Base-by-base conservation (phyloP, 129 eudicot genomes). In the Pseudognaphalium luteoalbum region DNA sequence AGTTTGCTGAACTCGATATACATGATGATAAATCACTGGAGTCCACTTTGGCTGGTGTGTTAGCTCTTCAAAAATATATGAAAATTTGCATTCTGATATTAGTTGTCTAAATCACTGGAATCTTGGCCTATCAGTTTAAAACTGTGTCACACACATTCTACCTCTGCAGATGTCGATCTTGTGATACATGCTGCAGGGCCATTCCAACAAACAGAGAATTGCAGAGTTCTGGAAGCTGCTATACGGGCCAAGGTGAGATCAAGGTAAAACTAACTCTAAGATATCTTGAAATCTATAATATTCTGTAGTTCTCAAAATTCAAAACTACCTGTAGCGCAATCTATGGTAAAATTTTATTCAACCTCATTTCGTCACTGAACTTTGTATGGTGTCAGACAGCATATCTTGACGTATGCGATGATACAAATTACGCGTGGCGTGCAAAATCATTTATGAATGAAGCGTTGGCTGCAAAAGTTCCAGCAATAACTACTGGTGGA, bases 161-260 rank as follows among this genome's bases (percentile, higher is more conserved):
- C 51, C 71, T 60, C 39, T 85, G 89, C 84, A 94, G 98, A 87
- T 83, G 98, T 86, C 29, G 93, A 94, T 91, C 91, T 94, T 64
- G 97, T 94, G 39, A 86, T 94, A 68, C 98, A 94, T 80, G 73
- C 96, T 65, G 97, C 98, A 35, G 98, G 98, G 61, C 98, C 98
- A 50, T 94, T 94, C 68, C 98, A 94, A 85, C 97, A 87, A 84
- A 80, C 97, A 39, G 87, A 87, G 19, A 85, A 85, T 70, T 91
- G 98, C 73, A 79, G 81, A 69, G 97, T 94, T 68, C 90, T 94
- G 77, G 96, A 94, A 89, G 96, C 98, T 84, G 97, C 98, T 22
- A 87, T 94, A 68, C 82, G 79, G 88, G 93, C 96, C 90, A 91
- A 94, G 98, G 98, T 94, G 97, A 94, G 98, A 81, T 70, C 73